Evolutionary conservation across 2,329 filamentous ascomycete genomes (phyloP), one percentile per base, ranked within the genome.

Genomic region (Nemania serpens): DNA sequence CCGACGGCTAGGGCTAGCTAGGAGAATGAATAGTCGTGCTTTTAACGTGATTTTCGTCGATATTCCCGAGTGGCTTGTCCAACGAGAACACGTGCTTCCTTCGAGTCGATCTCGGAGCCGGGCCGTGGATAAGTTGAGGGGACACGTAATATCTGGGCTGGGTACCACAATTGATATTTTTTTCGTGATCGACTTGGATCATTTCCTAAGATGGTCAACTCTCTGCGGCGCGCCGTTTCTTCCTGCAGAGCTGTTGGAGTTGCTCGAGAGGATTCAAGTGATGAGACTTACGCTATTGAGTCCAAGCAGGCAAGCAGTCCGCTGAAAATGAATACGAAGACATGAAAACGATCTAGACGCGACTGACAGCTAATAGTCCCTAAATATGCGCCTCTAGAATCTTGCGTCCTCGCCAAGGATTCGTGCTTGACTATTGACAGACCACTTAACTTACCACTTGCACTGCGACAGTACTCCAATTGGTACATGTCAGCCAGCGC

Each of bases 341-440:
- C 25, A 29, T 29, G 25, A 29, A 29, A 29, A 7, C 25, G 25
- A 29, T 29, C 25, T 29, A 50, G 59, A 62, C 39, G 59, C 59
- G 55, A 43, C 47, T 29, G 39, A 55, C 59, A 58, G 34, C 55
- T 53, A 29, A 52, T 50, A 50, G 48, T 33, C 55, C 52, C 59
- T 55, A 55, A 55, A 29, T 7, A 57, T 55, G 59, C 59, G 62
- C 59, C 62, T 64, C 62, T 59, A 64, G 62, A 59, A 58, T 62
- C 55, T 37, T 48, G 52, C 29, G 49, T 56, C 29, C 52, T 51
- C 29, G 17, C 47, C 25, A 48, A 46, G 62, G 34, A 34, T 47
- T 43, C 46, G 36, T 52, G 48, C 52, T 46, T 34, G 52, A 49
- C 59, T 54, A 63, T 53, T 42, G 34, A 37, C 45, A 52, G 25